Evolutionary conservation across 805 yeast genomes (phyloP).

Genomic region (Candida maesae): DNA sequence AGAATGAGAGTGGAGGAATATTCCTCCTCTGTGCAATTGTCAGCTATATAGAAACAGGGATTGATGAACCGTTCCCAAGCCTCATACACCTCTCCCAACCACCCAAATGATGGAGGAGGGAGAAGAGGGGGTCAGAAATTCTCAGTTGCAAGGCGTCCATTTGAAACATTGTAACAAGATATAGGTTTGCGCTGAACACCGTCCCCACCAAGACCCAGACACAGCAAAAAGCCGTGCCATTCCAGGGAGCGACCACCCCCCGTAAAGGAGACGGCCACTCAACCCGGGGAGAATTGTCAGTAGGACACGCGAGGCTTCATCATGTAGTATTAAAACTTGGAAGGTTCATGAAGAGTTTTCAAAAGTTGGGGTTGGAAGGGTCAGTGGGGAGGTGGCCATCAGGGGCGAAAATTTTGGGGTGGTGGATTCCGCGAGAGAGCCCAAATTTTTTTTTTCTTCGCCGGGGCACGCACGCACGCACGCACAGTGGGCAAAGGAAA

Average conservation of each 20-base stretch:
- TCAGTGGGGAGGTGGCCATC: not conserved
- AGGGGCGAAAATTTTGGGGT: constrained; percentile 1
- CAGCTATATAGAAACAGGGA: too few species aligned
- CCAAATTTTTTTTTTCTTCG: too few species aligned
- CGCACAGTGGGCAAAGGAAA: too few species aligned
- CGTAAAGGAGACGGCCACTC: constrained; percentile 20
- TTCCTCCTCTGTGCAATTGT: too few species aligned
- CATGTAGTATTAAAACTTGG: constrained; percentile 33
- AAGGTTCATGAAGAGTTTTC: constrained; percentile 23
- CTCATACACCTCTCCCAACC: not conserved
- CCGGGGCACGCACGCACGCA: too few species aligned
- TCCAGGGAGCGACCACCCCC: constrained; percentile 21
- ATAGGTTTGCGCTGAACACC: constrained; percentile 27
- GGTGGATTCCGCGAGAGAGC: too few species aligned
- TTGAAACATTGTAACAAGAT: constrained; percentile 28
- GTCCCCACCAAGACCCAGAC: constrained; percentile 30
- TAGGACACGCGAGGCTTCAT: constrained; percentile 30
- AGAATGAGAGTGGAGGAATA: too few species aligned
- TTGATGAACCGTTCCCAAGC: constrained; percentile 4
- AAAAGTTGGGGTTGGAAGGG: not conserved
- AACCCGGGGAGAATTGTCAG: constrained; percentile 28
- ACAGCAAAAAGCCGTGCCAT: constrained; percentile 14
- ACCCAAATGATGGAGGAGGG: not conserved
- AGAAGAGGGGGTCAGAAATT: constrained; percentile 27
- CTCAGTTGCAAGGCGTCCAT: constrained; percentile 24